Evolutionary conservation across 2,329 filamentous ascomycete species (phyloP), one percentile per base, ranked within the genome.

Genomic region (Tricladium varicosporioides): DNA sequence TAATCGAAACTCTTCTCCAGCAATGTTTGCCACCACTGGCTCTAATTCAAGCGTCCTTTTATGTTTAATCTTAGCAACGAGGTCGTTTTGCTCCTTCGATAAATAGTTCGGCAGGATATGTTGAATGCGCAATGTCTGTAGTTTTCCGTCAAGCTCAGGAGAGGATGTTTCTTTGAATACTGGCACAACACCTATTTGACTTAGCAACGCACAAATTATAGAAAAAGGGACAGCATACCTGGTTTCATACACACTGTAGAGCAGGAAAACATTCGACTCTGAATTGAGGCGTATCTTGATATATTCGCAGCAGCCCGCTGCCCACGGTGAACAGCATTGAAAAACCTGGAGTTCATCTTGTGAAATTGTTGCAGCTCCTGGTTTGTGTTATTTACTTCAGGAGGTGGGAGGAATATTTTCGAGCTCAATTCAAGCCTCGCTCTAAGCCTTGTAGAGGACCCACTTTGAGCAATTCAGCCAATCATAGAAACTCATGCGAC

Each of bases 71-170:
- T 75, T 73, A 72, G 77, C 80, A 63, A 88, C 71, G 58, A 80
- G 75, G 63, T 79, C 75, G 64, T 76, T 79, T 72, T 87, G 80
- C 51, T 73, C 71, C 27, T 68, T 56, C 18, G 78, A 75, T 27
- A 89, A 80, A 67, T 84, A 81, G 32, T 77, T 72, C n/a, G 85
- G 85, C 44, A 88, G 72, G 68, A 88, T 80, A 69, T 86, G 78
- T 63, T 80, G 80, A 47, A 78, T 72, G 61, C 85, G 82, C 67
- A 88, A 78, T 18, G 66, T 71, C 43, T 71, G 69, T 59, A 89
- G 79, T 32, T 78, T 66, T 11, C 69, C 57, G 68, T 86, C 79
- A 58, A 89, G 78, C 54, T 82, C 74, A 18, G 75, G 61, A 45
- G 80, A 79, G 13, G 80, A 80, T 4, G 81, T 79, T 52, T 73